phyloP scores from a whole-genome alignment of 1,139 yeast genomes.

The Hemisphaericaspora subhashii region DNA sequence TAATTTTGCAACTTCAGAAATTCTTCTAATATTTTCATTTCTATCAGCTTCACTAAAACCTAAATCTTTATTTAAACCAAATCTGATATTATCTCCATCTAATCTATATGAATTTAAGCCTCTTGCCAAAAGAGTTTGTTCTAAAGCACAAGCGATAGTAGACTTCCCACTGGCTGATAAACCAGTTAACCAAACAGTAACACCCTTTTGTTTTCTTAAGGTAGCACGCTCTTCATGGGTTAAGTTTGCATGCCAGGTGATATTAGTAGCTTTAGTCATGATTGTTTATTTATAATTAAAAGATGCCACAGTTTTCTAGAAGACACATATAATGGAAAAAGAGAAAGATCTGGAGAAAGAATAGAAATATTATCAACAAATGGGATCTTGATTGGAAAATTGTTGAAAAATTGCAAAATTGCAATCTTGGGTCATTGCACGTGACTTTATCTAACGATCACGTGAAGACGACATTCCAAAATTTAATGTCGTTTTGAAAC shows the following conservation, averaged over 20 bases:
- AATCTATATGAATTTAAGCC: constrained; percentile 77
- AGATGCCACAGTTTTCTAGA: neutral
- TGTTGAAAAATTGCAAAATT: constrained; percentile 5
- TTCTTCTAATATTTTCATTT: constrained; percentile 91
- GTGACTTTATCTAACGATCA: constrained; percentile 8
- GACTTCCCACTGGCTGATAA: constrained; percentile 93
- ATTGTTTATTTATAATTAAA: neutral
- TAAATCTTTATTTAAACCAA: constrained; percentile 90
- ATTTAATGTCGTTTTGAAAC: too few relatives aligned
- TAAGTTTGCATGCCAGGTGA: constrained; percentile 93
- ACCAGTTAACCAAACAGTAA: constrained; percentile 94
- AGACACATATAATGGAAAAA: constrained; percentile 1
- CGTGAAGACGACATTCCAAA: neutral
- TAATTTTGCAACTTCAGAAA: constrained; percentile 85
- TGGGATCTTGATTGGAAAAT: neutral
- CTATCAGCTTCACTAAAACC: constrained; percentile 92
- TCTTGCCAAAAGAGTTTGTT: constrained; percentile 70
- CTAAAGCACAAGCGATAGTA: constrained; percentile 93
- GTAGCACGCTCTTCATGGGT: constrained; percentile 76
- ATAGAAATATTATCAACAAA: too few relatives aligned
- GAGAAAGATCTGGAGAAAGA: neutral
- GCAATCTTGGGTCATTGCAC: constrained; percentile 10
- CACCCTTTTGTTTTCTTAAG: constrained; percentile 79
- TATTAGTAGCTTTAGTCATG: constrained; percentile 63
- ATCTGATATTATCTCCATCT: constrained; percentile 93